Evolutionary conservation across 2,329 filamentous ascomycete species (phyloP), one percentile per base, ranked within the genome.

Genomic region (Elsinoe perseae): DNA sequence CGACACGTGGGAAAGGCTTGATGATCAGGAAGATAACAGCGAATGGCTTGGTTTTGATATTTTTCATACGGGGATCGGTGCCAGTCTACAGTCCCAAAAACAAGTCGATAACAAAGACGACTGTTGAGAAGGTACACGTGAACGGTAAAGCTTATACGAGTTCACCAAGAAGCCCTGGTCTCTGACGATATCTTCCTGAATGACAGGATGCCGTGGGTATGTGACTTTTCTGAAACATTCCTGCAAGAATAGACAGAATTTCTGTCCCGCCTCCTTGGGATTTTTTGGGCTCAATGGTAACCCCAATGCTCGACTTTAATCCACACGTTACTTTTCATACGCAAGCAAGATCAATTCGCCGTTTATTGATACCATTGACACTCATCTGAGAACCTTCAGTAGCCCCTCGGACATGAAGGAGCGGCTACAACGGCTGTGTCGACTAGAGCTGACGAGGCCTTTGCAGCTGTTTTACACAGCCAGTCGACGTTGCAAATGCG

Each of bases 61-160:
- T 36, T 9, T 36, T n/a, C n/a, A 14, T 36, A 36, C 32, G 32
- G 32, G 12, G 12, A 36, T 36, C 32, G 40, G 10, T 43, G 18
- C 40, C 23, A 21, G 21, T 44, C 40, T 44, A 44, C 40, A 18
- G n/a, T 42, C 7, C 20, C 32, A 36, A 36, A 36, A 36, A 36
- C 32, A 36, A 36, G 32, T 36, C 12, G 28, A n/a, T n/a, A n/a
- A n/a, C n/a, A n/a, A n/a, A n/a, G 21, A 50, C 23, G 30, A 52
- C 48, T n/a, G 48, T 34, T 52, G 25, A 44, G 30, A 34, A 23
- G 30, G 20, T 14, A 28, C 48, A 32, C 25, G 14, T 36, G 9
- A 52, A 30, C 48, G 48, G 48, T 52, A 52, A 38, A 52, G 48
- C 32, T 52, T 52, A 32, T 16, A 38, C 28, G 48, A 38, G 48